Evolutionary conservation across 495 filamentous ascomycete genomes (phyloP).

Genomic region (Annulohypoxylon nitens): DNA sequence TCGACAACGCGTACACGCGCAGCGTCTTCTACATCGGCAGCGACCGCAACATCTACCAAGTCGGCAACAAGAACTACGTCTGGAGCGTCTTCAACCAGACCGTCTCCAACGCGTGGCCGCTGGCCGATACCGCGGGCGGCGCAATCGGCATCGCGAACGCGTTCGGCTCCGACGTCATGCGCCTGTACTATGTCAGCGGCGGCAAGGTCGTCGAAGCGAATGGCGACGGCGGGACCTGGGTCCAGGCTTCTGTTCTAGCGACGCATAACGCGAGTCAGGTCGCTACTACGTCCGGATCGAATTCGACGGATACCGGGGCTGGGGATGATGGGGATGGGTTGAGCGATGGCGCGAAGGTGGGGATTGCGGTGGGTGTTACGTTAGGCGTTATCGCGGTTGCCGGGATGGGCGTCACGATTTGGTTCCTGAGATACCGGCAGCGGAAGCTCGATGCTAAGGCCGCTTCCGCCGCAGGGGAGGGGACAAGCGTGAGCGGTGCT

Average conservation of each 20-base stretch:
- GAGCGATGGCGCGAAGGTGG: conserved; percentile 44
- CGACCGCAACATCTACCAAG: conserved; percentile 43
- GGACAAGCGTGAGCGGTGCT: not conserved
- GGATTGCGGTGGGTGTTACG: conserved; percentile 46
- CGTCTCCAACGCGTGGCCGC: conserved; percentile 28
- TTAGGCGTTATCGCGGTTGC: conserved; percentile 42
- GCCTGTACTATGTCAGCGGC: conserved; percentile 46
- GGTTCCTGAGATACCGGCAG: conserved; percentile 39
- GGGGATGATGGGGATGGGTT: conserved; percentile 15
- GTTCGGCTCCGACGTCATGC: conserved; percentile 22
- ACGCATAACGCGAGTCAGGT: conserved; percentile 21
- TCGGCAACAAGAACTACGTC: conserved; percentile 28
- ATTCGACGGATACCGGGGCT: not conserved
- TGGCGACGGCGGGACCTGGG: conserved; percentile 36
- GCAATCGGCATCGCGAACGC: conserved; percentile 44
- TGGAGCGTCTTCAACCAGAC: conserved; percentile 27
- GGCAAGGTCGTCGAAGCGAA: conserved; percentile 43
- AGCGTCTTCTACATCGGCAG: conserved; percentile 51
- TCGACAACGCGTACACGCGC: conserved; percentile 43
- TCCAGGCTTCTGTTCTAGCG: conserved; percentile 2
- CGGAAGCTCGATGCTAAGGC: conserved; percentile 24
- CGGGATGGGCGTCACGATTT: conserved; percentile 33
- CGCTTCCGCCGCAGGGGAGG: conserved; percentile 8
- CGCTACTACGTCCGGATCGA: not conserved
- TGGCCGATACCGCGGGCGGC: conserved; percentile 40